Base-by-base conservation (phyloP, 2,329 filamentous ascomycete genomes). In the Fusarium pilosicola region DNA sequence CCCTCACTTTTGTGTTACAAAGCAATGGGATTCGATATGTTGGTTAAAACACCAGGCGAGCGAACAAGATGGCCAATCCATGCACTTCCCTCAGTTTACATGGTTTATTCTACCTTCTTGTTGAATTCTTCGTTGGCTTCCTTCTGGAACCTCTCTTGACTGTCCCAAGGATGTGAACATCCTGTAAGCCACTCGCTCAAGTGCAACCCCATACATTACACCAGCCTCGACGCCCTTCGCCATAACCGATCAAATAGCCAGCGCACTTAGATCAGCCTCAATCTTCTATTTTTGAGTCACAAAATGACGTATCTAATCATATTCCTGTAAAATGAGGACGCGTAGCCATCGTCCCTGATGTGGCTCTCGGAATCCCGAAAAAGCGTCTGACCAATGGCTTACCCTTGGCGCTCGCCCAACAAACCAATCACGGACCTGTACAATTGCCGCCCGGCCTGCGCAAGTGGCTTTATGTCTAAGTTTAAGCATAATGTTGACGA, bases 241-340 rank as follows among this genome's bases (percentile, higher is more conserved):
- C 4, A 3, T 4, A 32, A 32, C 7, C 6, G 9, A n/a, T 18
- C 11, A 12, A 13, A 32, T 6, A 22, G 5, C 0, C 3, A 5
- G 3, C 5, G 12, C 7, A 9, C 3, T 0, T 3, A n/a, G 11
- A 7, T 28, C 26, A n/a, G 15, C 15, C 1, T 2, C 7, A 12
- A 5, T 3, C 3, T 3, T n/a, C 7, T 3, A 24, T 3, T 18
- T 15, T 5, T 2, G 1, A 22, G 5, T 15, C 13, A 36, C 5
- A 20, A 12, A 52, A 36, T 36, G 9, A 12, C 7, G 15, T 26
- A 24, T 26, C 49, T 5, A 18, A 41, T 41, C 15, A 8, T 5
- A 4, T 41, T 30, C 4, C 11, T 4, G 2, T 41, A 6, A 30
- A 41, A 55, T 24, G 14, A 48, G 28, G 55, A 24, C 55, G 30